Evolutionary conservation across 345 rosid species (phyloP).

Genomic region (Populus alba): DNA sequence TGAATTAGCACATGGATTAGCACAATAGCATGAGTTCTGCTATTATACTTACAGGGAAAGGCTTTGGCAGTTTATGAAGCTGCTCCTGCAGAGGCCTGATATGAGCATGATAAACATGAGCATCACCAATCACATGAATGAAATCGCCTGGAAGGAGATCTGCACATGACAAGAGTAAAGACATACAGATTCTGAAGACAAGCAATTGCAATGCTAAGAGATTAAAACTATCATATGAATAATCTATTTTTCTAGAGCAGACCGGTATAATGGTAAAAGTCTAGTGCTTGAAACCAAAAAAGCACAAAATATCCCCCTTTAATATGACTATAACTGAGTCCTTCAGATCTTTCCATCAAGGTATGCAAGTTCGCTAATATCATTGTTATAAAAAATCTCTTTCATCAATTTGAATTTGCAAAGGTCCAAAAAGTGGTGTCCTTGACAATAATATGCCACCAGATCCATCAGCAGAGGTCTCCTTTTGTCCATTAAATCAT

Average conservation of each 20-base stretch:
- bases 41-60: conserved; percentile 73
- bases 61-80: conserved; percentile 87
- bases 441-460: background rate
- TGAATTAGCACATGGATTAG: background rate
- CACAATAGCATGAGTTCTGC: background rate
- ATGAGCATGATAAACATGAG: conserved; percentile 84
- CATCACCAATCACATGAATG: conserved; percentile 77
- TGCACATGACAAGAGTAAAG: conserved; percentile 25
- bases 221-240: background rate
- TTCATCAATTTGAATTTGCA: background rate
- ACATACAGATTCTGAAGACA: background rate
- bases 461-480: background rate
- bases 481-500: background rate
- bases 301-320: background rate
- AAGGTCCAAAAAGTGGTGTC: background rate
- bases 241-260: background rate
- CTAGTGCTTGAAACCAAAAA: background rate
- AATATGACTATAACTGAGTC: background rate
- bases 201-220: background rate
- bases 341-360: background rate
- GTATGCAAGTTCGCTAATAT: background rate
- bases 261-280: background rate
- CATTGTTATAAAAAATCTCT: background rate
- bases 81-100: conserved; percentile 82
- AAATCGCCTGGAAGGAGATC: conserved; percentile 91